Evolutionary conservation across 768 basidiomycete genomes (phyloP).

Genomic region (Aureoboletus auriporus): DNA sequence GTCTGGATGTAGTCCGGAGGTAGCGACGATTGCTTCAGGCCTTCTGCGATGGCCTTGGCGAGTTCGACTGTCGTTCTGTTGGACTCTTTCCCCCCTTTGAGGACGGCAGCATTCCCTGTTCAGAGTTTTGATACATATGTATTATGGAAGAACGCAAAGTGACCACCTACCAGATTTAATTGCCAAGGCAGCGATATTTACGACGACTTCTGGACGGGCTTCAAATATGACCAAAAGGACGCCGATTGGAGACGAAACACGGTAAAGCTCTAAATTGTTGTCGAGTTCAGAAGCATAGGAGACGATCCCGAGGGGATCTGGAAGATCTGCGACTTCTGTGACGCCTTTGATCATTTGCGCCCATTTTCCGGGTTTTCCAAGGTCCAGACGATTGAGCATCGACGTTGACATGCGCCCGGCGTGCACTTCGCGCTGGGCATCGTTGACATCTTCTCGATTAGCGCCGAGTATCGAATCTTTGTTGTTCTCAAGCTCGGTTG

Average conservation of each 20-base stretch:
- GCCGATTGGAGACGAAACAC: constrained; percentile 95
- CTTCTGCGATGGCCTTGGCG: constrained; percentile 73
- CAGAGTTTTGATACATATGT: background rate
- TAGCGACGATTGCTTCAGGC: constrained; percentile 67
- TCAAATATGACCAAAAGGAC: constrained; percentile 97
- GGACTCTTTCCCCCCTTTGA: constrained; percentile 98
- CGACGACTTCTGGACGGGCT: constrained; percentile 94
- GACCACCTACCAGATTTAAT: constrained; percentile 83
- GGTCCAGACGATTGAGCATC: constrained; percentile 82
- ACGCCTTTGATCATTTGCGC: constrained; percentile 91
- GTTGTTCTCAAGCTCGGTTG: constrained; percentile 55
- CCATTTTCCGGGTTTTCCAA: constrained; percentile 82
- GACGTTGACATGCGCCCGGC: constrained; percentile 82
- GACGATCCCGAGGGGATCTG: constrained; percentile 82
- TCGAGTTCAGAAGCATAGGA: constrained; percentile 90
- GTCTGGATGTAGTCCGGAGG: constrained; percentile 84
- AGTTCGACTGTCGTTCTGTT: constrained; percentile 73
- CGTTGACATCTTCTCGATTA: constrained; percentile 79
- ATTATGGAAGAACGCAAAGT: background rate
- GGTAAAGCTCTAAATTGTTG: constrained; percentile 82
- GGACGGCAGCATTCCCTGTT: constrained; percentile 90
- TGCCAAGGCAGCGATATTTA: constrained; percentile 93
- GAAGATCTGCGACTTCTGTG: constrained; percentile 77
- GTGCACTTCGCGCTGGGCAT: constrained; percentile 73
- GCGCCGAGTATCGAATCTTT: constrained; percentile 73